Evolutionary conservation across 1,284 basidiomycete genomes (phyloP).

Genomic region (Schizophyllum commune): DNA sequence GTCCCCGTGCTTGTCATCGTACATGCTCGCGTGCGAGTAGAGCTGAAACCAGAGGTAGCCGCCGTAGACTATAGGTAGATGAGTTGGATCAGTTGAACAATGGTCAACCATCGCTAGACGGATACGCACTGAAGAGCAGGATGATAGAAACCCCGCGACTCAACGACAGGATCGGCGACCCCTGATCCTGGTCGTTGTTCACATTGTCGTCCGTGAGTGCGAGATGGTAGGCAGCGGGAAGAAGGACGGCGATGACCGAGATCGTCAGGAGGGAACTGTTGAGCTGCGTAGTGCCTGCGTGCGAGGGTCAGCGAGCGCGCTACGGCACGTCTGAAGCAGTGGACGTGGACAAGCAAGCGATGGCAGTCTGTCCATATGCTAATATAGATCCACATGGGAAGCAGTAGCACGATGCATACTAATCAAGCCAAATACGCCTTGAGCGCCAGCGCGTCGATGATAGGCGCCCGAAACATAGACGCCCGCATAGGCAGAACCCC

Average conservation of each 20-base stretch:
- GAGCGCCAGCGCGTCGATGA: too few relatives aligned
- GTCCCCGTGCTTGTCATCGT: constrained; percentile 41
- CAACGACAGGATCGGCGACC: constrained; percentile 55
- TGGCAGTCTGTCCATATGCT: too few relatives aligned
- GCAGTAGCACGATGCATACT: too few relatives aligned
- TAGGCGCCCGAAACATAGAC: too few relatives aligned
- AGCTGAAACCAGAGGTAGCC: constrained; percentile 82
- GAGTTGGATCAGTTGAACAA: constrained; percentile 3
- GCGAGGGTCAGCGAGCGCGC: neutral
- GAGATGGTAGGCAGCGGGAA: constrained; percentile 65
- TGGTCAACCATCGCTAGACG: constrained; percentile 1
- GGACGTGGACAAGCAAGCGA: too few relatives aligned
- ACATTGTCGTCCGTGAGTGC: constrained; percentile 17
- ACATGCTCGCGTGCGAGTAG: constrained; percentile 74
- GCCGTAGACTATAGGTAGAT: constrained; percentile 44
- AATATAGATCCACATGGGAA: too few relatives aligned
- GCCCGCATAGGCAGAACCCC: too few relatives aligned
- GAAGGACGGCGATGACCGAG: constrained; percentile 72
- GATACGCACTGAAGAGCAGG: constrained; percentile 61
- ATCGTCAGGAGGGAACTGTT: constrained; percentile 77
- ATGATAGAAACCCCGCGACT: constrained; percentile 81
- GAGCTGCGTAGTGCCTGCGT: constrained; percentile 63
- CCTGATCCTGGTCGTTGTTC: constrained; percentile 22
- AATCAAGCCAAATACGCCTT: too few relatives aligned
- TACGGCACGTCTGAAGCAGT: too few relatives aligned